Base-by-base conservation (phyloP, 106 monocot genomes). In the Acorus gramineus region DNA sequence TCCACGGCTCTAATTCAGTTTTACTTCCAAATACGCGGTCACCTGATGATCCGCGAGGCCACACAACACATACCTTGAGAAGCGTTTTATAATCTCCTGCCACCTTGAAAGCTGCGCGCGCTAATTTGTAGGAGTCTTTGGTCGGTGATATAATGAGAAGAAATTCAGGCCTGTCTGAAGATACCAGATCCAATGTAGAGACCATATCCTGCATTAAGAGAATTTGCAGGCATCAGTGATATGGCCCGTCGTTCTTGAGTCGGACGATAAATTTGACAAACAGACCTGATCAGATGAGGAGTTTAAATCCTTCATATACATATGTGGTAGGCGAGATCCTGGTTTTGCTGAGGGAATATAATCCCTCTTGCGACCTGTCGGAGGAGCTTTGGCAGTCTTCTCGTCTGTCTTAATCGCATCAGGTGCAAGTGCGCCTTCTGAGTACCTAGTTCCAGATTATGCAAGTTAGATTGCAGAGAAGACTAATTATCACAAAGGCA, bases 251-350 rank as follows among this genome's bases (percentile, higher is more conserved):
- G 28, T 28, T 28, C 28, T 28, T 28, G 28, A 28, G 28, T 28
- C 28, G 28, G 28, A 28, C 28, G 28, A 28, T 28, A 28, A 28
- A 28, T 28, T 28, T 28, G 28, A 28, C 28, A 28, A 28, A 28
- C 28, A n/a, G 60, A 93, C 93, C 93, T 89, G 55, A 44, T 5
- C 54, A 11, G 69, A 61, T 45, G 75, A 62, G 70, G 71, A 46
- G 42, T 61, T 56, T 8, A 81, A 51, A 72, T 63, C 66, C 55
- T 68, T 90, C 53, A 98, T 55, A 65, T 61, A 67, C 87, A 98
- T 92, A 74, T 98, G 87, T 3, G 91, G 96, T 42, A 98, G 67
- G 46, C 96, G 85, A 44, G 83, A 83, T 14, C 96, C 96, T 60
- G 87, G 73, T 71, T 79, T 79, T 14, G 74, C 66, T 52, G 81